Percentiles rank a stretch among this genome's conserved stretches.
Conservation (phyloP, 805 yeast species). For the Henningerozyma blattae region DNA sequence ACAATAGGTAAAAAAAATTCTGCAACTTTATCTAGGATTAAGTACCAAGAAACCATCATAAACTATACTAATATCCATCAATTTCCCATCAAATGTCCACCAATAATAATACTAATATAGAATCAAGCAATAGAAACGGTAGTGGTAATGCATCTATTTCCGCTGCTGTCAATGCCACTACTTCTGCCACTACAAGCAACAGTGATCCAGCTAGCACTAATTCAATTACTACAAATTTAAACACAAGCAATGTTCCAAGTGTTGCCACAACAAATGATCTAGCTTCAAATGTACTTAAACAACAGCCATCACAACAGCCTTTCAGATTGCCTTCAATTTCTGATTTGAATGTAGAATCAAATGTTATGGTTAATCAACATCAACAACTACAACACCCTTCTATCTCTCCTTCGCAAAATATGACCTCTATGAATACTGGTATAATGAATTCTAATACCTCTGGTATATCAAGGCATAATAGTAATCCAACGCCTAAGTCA, state of each 20-base stretch:
- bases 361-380: not conserved
- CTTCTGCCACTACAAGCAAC: not conserved
- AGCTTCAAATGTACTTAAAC: slow-evolving; percentile 6
- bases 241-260: slow-evolving; percentile 19
- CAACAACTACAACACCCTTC: too few species aligned
- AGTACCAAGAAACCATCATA: too few species aligned
- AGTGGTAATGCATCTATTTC: too few species aligned
- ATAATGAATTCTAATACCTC: not conserved
- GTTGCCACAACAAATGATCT: slow-evolving; percentile 19
- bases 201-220: slow-evolving; percentile 1
- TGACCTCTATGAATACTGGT: too few species aligned
- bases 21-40: too few species aligned
- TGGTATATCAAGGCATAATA: slow-evolving; percentile 6
- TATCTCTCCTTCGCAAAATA: too few species aligned
- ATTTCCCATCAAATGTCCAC: not conserved
- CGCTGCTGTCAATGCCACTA: not conserved
- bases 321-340: slow-evolving; percentile 10
- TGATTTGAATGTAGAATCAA: not conserved
- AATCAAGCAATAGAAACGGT: too few species aligned
- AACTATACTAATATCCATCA: not conserved
- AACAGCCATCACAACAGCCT: slow-evolving; percentile 10
- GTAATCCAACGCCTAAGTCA: slow-evolving; percentile 5
- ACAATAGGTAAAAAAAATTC: too few species aligned
- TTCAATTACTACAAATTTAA: slow-evolving; percentile 12
- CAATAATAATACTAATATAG: too few species aligned